Evolutionary conservation across 371 early-diverging fungal species (phyloP), one percentile per base, ranked within the genome.

Genomic region (Entomophthora muscae): DNA sequence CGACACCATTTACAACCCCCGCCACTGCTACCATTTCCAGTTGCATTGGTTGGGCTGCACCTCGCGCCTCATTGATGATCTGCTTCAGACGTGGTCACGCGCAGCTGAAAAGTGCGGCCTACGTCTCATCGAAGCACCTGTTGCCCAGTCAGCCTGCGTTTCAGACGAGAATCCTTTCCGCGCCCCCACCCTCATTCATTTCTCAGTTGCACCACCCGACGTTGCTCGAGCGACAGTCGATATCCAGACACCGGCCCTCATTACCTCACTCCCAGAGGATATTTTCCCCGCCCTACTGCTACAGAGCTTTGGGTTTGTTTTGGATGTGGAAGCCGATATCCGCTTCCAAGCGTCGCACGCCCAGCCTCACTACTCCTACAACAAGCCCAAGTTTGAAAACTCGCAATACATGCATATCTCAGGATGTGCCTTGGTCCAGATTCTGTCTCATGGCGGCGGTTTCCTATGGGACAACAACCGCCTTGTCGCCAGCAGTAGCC

Each of bases 41-140:
- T 69, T 98, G 26, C 88, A 93, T 70, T 98, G 98, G 98, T 75
- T 96, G 3, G 90, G 89, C 28, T 96, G 97, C 70, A 92, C 93
- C 0, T 87, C 93, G 2, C 78, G 88, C 29, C 72, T 93, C 23
- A 83, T 98, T 22, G 91, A 95, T 63, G 94, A 95, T 63, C 71
- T 93, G 57, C 73, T 96, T 22, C 81, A 79, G 52, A 73, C 76
- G 17, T 96, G 97, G 98, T 70, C 82, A 32, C 73, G 90, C 24
- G 78, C 78, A 28, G 94, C 95, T 0, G 92, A 93, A 62, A 81
- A 85, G 57, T 90, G 89, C 66, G 95, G 95, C 1, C 73, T 96
- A 31, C 84, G 87, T 27, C 72, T 98, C 24, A 88, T 96, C 0
- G 95, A 96, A 71, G 93, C 89, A 0, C 93, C 97, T 0, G 80